phyloP scores from a whole-genome alignment of 148 eudicot genomes.

The Camellia lanceoleosa region DNA sequence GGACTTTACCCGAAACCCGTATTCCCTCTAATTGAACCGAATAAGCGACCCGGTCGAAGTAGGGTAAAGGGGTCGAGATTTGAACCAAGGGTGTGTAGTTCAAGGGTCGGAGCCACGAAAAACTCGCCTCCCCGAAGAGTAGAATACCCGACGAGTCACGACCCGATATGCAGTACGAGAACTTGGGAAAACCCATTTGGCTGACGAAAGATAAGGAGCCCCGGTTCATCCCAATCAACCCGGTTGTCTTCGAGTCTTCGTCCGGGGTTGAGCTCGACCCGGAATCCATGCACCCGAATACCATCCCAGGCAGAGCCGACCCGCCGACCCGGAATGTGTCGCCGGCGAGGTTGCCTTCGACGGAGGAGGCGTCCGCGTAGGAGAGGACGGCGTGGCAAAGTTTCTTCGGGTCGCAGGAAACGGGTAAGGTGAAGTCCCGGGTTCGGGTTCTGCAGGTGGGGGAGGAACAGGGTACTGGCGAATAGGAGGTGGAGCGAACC shows the following conservation, averaged over 20 bases:
- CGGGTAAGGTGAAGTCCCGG: slow-evolving; percentile 58
- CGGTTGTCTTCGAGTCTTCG: slow-evolving; percentile 62
- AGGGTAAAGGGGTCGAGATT: slow-evolving; percentile 62
- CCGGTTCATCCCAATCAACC: slow-evolving; percentile 86
- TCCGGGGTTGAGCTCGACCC: slow-evolving; percentile 42
- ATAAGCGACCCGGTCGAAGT: slow-evolving; percentile 72
- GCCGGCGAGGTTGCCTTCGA: slow-evolving; percentile 67
- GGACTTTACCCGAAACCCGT: slow-evolving; percentile 41
- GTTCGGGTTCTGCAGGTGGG: slow-evolving; percentile 48
- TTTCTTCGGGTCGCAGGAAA: slow-evolving; percentile 61
- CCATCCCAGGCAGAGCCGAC: slow-evolving; percentile 37
- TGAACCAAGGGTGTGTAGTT: slow-evolving; percentile 74
- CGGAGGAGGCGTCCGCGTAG: slow-evolving; percentile 72
- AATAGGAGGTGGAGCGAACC: slow-evolving; percentile 44
- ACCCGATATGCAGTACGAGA: slow-evolving; percentile 90
- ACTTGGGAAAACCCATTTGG: slow-evolving; percentile 74
- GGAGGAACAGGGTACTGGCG: slow-evolving; percentile 51
- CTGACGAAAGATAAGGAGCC: slow-evolving; percentile 76
- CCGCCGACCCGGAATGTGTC: slow-evolving; percentile 53
- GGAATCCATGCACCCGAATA: slow-evolving; percentile 81
- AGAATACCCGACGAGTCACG: slow-evolving; percentile 61
- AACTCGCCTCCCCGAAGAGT: slow-evolving; percentile 54
- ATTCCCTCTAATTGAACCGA: slow-evolving; percentile 79
- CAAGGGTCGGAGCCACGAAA: slow-evolving; percentile 53
- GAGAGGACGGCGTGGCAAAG: slow-evolving; percentile 67